Base-by-base conservation (phyloP, 2,329 filamentous ascomycete genomes). In the Huntiella abstrusa region DNA sequence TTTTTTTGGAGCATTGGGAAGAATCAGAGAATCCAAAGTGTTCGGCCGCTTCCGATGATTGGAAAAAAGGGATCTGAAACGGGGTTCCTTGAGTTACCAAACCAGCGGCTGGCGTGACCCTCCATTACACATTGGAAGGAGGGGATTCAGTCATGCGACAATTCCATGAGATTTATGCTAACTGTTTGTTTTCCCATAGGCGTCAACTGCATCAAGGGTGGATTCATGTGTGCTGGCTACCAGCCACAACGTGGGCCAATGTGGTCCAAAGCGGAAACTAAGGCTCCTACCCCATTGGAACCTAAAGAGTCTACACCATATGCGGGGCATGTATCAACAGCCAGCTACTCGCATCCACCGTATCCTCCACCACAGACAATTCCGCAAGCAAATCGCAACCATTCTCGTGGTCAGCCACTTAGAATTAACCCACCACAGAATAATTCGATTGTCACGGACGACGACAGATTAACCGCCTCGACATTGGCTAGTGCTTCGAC, bases 221-320 rank as follows among this genome's bases (percentile, higher is more conserved):
- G 83, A 12, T 96, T 96, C 59, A 68, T 83, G 33, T 98, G 91
- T 60, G 81, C 84, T 54, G 91, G 91, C 44, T 98, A 98, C 62
- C 82, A 82, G 57, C 82, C 82, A 46, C 78, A 82, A 54, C 75
- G 84, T 55, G 77, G 78, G 37, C 70, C 75, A 17, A 59, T 60
- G 44, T 91, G 83, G 78, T 75, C 80, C 52, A 92, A 88, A 62
- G 76, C 80, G 32, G 78, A 81, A 51, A 77, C 64, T 56, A 77
- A 81, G 54, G 73, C 77, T 54, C 64, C 69, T 43, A 73, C 78
- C 43, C 71, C 87, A 53, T 83, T 93, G 43, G 83, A 92, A 62
- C 87, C 85, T 15, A 93, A 92, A 62, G 83, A 87, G 53, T 71
- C 73, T 0, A 72, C 62, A 49, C 22, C 22, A 28, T 79, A 78